Base-by-base conservation (phyloP, 768 basidiomycete genomes). In the Pisolithus tinctorius region DNA sequence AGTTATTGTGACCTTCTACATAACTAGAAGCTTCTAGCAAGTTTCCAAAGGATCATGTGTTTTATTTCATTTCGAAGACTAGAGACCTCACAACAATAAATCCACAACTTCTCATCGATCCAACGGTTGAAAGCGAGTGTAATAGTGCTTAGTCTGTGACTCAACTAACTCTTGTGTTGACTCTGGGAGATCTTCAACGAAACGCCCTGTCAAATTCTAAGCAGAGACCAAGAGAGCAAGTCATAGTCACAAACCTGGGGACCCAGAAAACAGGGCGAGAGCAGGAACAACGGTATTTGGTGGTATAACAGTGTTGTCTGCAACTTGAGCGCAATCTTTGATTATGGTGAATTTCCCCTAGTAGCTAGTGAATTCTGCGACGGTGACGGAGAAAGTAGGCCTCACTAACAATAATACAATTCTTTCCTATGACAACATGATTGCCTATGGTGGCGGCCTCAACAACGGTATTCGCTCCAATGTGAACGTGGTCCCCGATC, bases 271-370 rank as follows among this genome's bases (percentile, higher is more conserved):
- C 5, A 86, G 71, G 0, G 92, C 79, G 53, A 97, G 69, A 2
- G 92, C 89, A 1, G 95, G 93, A 9, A 98, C 82, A 45, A 97
- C 92, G 1, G 93, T 93, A 50, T 91, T 93, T 3, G 93, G 86
- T 2, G 94, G 90, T 13, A 98, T 71, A 36, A 98, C 81, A 0
- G 92, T 88, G 57, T 88, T 86, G 65, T 97, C 94, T 27, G 86
- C 85, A 23, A 99, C 83, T 54, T 81, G 84, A 3, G 88, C 90
- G 58, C 93, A 94, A 62, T 98, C 95, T 64, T 97, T 96, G 67
- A 97, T 93, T 52, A 95, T 93, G 0, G 87, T 85, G 61, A 98
- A 96, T 67, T 96, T 93, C 23, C 96, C 94, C 94, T 97, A 59
- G 17, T 14, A 43, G 4, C 25, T 27, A 29, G 20, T 47, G 8